Conservation (phyloP, 495 filamentous ascomycete genomes). For the Amphirosellinia nigrospora region DNA sequence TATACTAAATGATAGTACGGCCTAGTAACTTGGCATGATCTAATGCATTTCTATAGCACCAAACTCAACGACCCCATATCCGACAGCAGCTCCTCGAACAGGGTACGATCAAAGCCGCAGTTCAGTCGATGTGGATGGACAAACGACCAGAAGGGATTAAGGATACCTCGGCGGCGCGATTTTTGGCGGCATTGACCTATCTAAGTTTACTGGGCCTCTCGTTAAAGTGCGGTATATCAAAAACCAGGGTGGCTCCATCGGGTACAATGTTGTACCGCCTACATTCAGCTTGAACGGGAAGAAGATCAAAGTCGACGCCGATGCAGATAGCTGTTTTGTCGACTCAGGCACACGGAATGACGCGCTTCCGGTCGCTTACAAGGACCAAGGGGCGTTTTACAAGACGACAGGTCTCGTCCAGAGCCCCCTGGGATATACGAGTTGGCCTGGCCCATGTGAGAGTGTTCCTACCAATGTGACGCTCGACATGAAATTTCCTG, state of each 20-base stretch:
- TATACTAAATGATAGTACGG: not conserved
- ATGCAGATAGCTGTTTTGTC: not conserved
- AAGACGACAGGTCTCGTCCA: constrained; percentile 17
- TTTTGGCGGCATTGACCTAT: constrained; percentile 73
- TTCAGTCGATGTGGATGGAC: constrained; percentile 28
- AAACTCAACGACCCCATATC: constrained; percentile 17
- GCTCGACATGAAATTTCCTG: constrained; percentile 22
- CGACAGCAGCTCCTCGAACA: constrained; percentile 24
- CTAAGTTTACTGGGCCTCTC: constrained; percentile 65
- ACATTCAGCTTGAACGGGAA: constrained; percentile 2
- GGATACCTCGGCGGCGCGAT: constrained; percentile 61
- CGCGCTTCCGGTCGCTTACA: constrained; percentile 11
- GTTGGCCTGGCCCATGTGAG: constrained; percentile 21
- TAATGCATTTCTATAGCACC: not conserved
- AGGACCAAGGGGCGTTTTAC: constrained; percentile 3
- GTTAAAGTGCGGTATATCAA: constrained; percentile 28
- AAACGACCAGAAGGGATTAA: constrained; percentile 16
- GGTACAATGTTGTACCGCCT: constrained; percentile 11
- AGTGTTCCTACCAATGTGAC: constrained; percentile 12
- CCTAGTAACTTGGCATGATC: not conserved
- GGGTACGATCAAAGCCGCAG: constrained; percentile 21
- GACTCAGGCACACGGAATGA: constrained; percentile 25
- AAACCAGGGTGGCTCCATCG: not conserved
- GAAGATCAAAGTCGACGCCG: constrained; percentile 1
- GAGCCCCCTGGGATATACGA: not conserved